A percentile compares a stretch with the other conserved stretches of the same genome.
phyloP scores from a whole-genome alignment of 306 rosid genomes.

The Herpetospermum pedunculosum region DNA sequence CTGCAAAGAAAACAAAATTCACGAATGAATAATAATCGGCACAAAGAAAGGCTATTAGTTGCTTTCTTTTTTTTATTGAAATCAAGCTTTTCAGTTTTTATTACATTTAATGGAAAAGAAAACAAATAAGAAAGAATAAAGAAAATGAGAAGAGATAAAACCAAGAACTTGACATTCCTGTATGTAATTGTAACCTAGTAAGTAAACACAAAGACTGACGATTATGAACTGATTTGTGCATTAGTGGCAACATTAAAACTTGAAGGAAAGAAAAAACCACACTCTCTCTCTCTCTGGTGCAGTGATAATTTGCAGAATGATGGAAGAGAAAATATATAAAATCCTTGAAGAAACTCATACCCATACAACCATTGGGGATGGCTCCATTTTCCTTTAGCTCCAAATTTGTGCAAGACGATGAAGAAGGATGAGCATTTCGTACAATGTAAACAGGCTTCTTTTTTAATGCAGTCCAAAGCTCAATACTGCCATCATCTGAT shows the following conservation, averaged over 20 bases:
- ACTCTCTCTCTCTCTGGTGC: neutral
- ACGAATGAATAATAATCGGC: slow-evolving; percentile 12
- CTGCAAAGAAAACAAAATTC: slow-evolving; percentile 31
- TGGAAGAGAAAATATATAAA: neutral
- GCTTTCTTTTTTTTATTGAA: neutral
- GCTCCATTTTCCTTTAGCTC: slow-evolving; percentile 30
- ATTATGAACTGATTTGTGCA: neutral
- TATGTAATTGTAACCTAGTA: neutral
- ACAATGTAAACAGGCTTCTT: slow-evolving; percentile 76
- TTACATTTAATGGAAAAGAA: neutral
- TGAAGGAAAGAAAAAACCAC: neutral
- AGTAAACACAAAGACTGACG: neutral
- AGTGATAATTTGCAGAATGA: neutral
- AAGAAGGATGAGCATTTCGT: slow-evolving; percentile 62
- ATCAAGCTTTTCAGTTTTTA: neutral
- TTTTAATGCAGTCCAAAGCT: slow-evolving; percentile 55
- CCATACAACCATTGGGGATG: slow-evolving; percentile 56
- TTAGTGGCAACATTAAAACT: slow-evolving; percentile 1
- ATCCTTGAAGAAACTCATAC: slow-evolving; percentile 22
- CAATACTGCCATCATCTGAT: slow-evolving; percentile 81
- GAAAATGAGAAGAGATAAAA: neutral
- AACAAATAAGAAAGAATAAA: neutral
- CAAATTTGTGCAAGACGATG: slow-evolving; percentile 22
- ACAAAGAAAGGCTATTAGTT: neutral
- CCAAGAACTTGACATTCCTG: neutral